Percentiles rank a stretch among this genome's conserved stretches.
phyloP scores from a whole-genome alignment of 129 eudicot species.

The Flaveria ramosissima region DNA sequence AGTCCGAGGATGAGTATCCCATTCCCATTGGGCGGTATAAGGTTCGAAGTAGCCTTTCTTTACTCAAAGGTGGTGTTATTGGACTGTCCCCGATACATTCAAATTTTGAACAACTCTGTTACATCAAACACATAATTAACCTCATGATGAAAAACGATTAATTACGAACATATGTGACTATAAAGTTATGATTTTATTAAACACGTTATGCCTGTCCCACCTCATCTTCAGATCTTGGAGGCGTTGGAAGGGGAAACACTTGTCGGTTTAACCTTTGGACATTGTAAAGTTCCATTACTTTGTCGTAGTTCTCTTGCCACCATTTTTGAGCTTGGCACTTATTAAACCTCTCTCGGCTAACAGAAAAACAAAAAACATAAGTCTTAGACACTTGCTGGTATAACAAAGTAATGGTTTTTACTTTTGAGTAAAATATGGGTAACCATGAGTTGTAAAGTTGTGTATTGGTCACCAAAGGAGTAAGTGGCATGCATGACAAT shows the following conservation, averaged over 20 bases:
- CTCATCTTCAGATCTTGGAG: slow-evolving; percentile 71
- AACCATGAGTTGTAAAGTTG: slow-evolving; percentile 17
- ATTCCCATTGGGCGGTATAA: slow-evolving; percentile 59
- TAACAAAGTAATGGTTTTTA: background rate
- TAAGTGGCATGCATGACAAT: slow-evolving; percentile 27
- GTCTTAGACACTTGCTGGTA: background rate
- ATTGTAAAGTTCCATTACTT: slow-evolving; percentile 59
- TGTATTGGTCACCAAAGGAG: slow-evolving; percentile 6
- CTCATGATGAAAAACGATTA: background rate
- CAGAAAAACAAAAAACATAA: background rate
- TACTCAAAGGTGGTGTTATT: slow-evolving; percentile 76
- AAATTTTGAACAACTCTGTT: slow-evolving; percentile 57
- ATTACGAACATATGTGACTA: background rate
- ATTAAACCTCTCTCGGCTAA: slow-evolving; percentile 50
- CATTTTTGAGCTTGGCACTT: slow-evolving; percentile 66
- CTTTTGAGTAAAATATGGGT: slow-evolving; percentile 7
- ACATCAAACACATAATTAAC: background rate
- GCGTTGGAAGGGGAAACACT: slow-evolving; percentile 52
- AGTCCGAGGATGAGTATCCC: slow-evolving; percentile 65
- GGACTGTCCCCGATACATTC: slow-evolving; percentile 80
- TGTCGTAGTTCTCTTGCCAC: slow-evolving; percentile 60
- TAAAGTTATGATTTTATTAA: background rate
- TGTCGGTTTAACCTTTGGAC: slow-evolving; percentile 54
- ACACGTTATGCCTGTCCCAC: slow-evolving; percentile 11
- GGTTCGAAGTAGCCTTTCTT: slow-evolving; percentile 76